These are phyloP conservation scores for Hyaloscypha finlandica DNA, from an alignment of 495 filamentous ascomycete genomes.

Conservation along the genomic window DNA sequence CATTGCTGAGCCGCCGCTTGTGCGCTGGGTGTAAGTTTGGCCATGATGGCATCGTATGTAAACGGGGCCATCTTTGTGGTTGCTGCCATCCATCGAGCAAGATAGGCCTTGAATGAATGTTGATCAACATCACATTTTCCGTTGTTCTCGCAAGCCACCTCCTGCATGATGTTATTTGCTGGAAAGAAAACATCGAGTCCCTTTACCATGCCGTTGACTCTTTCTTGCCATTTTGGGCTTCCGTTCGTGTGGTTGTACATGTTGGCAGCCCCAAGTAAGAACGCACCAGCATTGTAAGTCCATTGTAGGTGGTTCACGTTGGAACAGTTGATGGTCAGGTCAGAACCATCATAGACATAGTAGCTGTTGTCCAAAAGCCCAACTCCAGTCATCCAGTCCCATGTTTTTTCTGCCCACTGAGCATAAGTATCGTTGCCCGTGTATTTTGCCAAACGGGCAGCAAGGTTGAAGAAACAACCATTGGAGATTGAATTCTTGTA, in stretches of 20 bases:
- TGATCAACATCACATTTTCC: constrained; percentile 67
- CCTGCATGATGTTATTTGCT: constrained; percentile 59
- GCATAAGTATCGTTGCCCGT: constrained; percentile 71
- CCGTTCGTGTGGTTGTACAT: constrained; percentile 67
- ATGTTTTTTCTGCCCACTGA: constrained; percentile 68
- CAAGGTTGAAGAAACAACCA: constrained; percentile 78
- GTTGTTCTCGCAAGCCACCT: constrained; percentile 64
- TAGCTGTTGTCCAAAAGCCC: constrained; percentile 51
- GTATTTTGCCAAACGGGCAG: constrained; percentile 69
- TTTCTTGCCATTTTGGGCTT: constrained; percentile 51
- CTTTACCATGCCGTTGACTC: constrained; percentile 55
- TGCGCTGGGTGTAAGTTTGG: constrained; percentile 63
- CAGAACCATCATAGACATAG: constrained; percentile 60
- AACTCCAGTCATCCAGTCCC: constrained; percentile 61
- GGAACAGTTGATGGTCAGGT: constrained; percentile 52
- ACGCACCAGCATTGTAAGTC: constrained; percentile 69
- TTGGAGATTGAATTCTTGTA: constrained; percentile 77
- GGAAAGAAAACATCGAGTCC: constrained; percentile 57
- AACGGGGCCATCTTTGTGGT: constrained; percentile 71
- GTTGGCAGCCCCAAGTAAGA: constrained; percentile 64
- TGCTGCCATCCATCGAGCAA: constrained; percentile 73
- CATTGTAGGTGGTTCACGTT: constrained; percentile 56
- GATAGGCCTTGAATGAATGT: constrained; percentile 78
- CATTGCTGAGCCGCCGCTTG: constrained; percentile 67
- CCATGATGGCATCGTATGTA: constrained; percentile 60